A percentile compares a stretch with the other conserved stretches of the same genome.
These are phyloP conservation scores for Cyberlindnera samutprakarnensis DNA, from an alignment of 805 yeast genomes.

Conservation along the genomic window DNA sequence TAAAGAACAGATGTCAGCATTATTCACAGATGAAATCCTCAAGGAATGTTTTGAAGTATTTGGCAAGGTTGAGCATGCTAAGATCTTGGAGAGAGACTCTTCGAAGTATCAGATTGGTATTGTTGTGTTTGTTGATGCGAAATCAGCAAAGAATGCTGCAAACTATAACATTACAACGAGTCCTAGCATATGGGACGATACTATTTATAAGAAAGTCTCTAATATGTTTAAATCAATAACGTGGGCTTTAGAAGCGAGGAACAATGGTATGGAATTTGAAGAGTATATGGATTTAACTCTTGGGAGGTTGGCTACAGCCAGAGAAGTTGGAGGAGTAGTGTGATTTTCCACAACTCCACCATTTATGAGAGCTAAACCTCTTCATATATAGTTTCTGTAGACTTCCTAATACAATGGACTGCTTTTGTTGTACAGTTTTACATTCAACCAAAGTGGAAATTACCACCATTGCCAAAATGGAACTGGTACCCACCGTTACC, in stretches of 20 bases:
- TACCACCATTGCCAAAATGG: background rate
- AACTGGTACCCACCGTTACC: constrained; percentile 6
- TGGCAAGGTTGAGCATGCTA: constrained; percentile 13
- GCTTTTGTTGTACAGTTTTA: no score
- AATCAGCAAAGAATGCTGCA: constrained; percentile 10
- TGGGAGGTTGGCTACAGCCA: no score
- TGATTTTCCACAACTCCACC: no score
- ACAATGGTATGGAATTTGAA: constrained; percentile 9
- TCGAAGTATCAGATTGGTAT: constrained; percentile 13
- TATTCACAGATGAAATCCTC: constrained; percentile 17
- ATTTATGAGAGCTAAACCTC: no score
- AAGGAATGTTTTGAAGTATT: constrained; percentile 18
- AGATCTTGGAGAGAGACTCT: constrained; percentile 10
- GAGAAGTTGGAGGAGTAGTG: no score
- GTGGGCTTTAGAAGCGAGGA: constrained; percentile 5
- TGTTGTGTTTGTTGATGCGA: constrained; percentile 5
- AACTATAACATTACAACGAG: constrained; percentile 9
- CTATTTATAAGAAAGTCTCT: constrained; percentile 16
- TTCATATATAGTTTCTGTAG: no score
- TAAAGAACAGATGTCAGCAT: constrained; percentile 15
- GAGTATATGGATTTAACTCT: constrained; percentile 13
- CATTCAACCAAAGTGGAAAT: constrained; percentile 1
- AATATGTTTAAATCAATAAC: constrained; percentile 6
- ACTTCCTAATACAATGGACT: no score
- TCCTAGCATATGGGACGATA: constrained; percentile 15